Conservation (phyloP, 441 rosid species). For the Croton laevigatus region DNA sequence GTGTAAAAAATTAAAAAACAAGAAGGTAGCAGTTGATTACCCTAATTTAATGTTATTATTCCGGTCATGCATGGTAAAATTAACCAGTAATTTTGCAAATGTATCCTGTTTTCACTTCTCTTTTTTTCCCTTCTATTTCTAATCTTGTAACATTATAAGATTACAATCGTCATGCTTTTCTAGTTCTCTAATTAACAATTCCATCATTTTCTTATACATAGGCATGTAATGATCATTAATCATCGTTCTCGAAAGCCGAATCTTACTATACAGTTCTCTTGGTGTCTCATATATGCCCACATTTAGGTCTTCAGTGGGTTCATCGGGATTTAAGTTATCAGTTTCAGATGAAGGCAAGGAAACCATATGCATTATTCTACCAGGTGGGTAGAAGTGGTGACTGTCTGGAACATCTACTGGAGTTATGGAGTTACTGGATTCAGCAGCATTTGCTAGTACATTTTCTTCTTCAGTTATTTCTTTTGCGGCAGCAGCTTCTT, state of each 20-base stretch:
- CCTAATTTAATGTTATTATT: too few relatives aligned
- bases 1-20: too few relatives aligned
- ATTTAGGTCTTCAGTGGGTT: slow-evolving; percentile 26
- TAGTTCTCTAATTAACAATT: slow-evolving; percentile 61
- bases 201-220: slow-evolving; percentile 90
- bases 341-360: slow-evolving; percentile 33
- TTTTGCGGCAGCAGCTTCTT: slow-evolving; percentile 74
- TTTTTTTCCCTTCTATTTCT: not conserved
- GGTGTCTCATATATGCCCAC: slow-evolving; percentile 75
- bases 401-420: slow-evolving; percentile 49
- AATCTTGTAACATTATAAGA: not conserved
- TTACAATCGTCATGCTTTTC: slow-evolving; percentile 38
- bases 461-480: slow-evolving; percentile 78
- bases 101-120: too few relatives aligned
- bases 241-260: slow-evolving; percentile 85
- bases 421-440: slow-evolving; percentile 34
- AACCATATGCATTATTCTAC: slow-evolving; percentile 84
- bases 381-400: slow-evolving; percentile 82
- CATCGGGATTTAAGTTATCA: slow-evolving; percentile 31
- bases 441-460: slow-evolving; percentile 40
- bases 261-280: slow-evolving; percentile 84
- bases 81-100: too few relatives aligned
- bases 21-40: too few relatives aligned
- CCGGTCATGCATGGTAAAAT: too few relatives aligned
- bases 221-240: slow-evolving; percentile 98